phyloP scores from a whole-genome alignment of 192 early-diverging fungal species.

The Coemansia sp. region DNA sequence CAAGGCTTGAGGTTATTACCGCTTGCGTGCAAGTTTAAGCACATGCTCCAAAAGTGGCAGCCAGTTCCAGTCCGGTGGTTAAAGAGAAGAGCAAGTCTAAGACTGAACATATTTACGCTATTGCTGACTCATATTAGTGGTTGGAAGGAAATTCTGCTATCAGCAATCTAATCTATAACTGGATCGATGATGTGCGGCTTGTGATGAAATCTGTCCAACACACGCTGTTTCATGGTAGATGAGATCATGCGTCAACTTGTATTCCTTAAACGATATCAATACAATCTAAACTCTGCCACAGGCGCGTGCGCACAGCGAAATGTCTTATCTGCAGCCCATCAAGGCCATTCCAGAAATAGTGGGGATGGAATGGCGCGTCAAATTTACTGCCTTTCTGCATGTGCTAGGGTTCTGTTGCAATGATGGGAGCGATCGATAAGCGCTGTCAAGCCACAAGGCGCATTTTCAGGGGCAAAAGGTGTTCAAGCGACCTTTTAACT shows the following conservation, averaged over 20 bases:
- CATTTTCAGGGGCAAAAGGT: not conserved
- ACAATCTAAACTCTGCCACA: conserved; percentile 3
- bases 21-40: conserved; percentile 76
- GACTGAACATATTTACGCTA: conserved; percentile 68
- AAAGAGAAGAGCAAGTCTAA: conserved; percentile 74
- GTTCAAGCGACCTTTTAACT: not conserved
- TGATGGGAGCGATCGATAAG: conserved; percentile 17
- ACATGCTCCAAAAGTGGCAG: conserved; percentile 98
- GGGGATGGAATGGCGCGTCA: not conserved
- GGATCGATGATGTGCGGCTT: conserved; percentile 67
- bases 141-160: conserved; percentile 67
- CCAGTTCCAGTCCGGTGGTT: conserved; percentile 66
- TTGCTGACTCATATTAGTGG: conserved; percentile 55
- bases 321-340: conserved; percentile 19
- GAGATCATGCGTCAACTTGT: not conserved
- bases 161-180: conserved; percentile 70
- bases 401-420: not conserved
- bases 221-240: conserved; percentile 69
- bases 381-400: not conserved
- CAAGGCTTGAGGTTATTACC: conserved; percentile 72
- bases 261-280: not conserved
- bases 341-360: not conserved
- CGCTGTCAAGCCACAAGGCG: conserved; percentile 7
- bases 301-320: not conserved
- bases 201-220: conserved; percentile 60